A percentile compares a stretch with the other conserved stretches of the same genome.
These are phyloP conservation scores for Metarhizium brunneum DNA, from an alignment of 2,329 filamentous ascomycete species.

Conservation along the genomic window DNA sequence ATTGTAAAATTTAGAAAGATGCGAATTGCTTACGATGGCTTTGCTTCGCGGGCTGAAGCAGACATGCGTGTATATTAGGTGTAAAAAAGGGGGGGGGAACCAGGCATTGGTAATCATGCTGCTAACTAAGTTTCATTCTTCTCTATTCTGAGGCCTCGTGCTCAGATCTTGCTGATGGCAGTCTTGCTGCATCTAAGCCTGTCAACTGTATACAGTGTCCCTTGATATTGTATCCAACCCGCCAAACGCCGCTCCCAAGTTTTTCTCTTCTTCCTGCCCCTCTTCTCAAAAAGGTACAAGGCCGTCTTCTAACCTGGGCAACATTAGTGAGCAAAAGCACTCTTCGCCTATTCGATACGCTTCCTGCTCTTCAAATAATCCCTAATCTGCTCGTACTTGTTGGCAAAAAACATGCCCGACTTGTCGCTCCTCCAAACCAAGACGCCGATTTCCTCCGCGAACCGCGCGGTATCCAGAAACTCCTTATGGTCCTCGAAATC, in stretches of 20 bases:
- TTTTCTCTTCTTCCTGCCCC: neutral
- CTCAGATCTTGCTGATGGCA: neutral
- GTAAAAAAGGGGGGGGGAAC: too few species aligned
- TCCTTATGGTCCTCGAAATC: conserved; percentile 69
- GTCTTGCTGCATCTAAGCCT: neutral
- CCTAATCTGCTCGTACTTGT: conserved; percentile 78
- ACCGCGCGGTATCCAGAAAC: conserved; percentile 61
- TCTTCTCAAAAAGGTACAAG: neutral
- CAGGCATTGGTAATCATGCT: too few species aligned
- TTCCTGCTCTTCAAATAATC: conserved; percentile 65
- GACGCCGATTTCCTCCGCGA: conserved; percentile 87
- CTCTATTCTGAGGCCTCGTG: too few species aligned
- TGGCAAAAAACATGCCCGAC: conserved; percentile 83
- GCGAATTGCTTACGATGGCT: too few species aligned
- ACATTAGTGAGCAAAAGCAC: neutral
- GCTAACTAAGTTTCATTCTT: too few species aligned
- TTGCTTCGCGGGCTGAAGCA: too few species aligned
- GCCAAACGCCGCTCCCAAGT: neutral
- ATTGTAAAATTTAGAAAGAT: too few species aligned
- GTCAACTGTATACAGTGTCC: neutral
- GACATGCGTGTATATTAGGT: too few species aligned
- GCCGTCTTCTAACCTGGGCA: neutral
- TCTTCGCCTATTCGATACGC: conserved; percentile 28
- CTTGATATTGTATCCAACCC: neutral
- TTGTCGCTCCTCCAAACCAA: conserved; percentile 76